phyloP scores from a whole-genome alignment of 139 green algal species.

The Tetradesmus obliquus region DNA sequence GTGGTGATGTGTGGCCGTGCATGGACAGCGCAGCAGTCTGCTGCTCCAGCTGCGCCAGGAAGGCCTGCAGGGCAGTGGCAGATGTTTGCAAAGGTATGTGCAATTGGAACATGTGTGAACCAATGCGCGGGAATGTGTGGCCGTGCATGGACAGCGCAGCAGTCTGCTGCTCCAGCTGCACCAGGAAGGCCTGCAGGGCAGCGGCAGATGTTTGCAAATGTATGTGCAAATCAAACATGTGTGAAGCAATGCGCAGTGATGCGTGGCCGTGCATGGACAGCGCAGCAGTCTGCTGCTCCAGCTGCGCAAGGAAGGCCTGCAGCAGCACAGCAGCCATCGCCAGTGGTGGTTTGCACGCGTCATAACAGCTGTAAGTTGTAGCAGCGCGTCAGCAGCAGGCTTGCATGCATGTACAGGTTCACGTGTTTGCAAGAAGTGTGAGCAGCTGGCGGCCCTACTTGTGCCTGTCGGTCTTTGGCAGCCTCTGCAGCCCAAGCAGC shows the following conservation, averaged over 20 bases:
- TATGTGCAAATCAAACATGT: neutral
- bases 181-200: slow-evolving; percentile 19
- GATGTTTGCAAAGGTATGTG: neutral
- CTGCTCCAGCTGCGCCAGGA: slow-evolving; percentile 51
- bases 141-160: too few relatives aligned
- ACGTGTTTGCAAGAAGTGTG: too few relatives aligned
- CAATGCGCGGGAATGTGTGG: too few relatives aligned
- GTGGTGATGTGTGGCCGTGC: too few relatives aligned
- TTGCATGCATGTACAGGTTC: too few relatives aligned
- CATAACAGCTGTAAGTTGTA: too few relatives aligned
- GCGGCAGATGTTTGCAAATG: neutral
- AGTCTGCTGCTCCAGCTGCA: slow-evolving; percentile 51
- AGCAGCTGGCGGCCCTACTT: too few relatives aligned
- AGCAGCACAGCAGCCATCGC: neutral
- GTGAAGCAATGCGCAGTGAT: too few relatives aligned
- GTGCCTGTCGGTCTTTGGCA: slow-evolving; percentile 45
- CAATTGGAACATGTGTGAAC: neutral
- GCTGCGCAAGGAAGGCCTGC: slow-evolving; percentile 39
- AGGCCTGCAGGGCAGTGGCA: neutral
- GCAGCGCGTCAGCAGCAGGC: neutral
- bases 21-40: slow-evolving; percentile 42
- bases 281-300: slow-evolving; percentile 44
- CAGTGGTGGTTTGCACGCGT: too few relatives aligned
- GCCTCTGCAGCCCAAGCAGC: slow-evolving; percentile 66
- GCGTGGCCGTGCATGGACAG: slow-evolving; percentile 31